Conservation (phyloP, 345 rosid species). For the Kandelia obovata region DNA sequence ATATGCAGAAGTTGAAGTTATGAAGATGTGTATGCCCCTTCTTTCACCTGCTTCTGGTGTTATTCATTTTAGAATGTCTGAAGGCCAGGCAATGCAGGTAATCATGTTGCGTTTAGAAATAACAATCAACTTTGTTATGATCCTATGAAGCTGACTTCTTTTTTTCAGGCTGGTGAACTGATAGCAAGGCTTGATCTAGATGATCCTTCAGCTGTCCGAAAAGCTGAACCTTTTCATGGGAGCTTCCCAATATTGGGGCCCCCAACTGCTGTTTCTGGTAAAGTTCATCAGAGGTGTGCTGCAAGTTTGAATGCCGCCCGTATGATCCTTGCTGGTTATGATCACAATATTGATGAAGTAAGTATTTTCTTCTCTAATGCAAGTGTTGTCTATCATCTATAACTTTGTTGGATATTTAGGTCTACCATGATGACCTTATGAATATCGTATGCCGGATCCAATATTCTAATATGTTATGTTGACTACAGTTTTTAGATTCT, state of each 20-base stretch:
- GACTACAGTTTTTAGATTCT: conserved; percentile 9
- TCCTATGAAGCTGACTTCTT: conserved; percentile 18
- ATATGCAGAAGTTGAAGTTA: conserved; percentile 99
- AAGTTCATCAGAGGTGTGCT: conserved; percentile 98
- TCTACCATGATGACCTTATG: neutral
- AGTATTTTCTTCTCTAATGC: conserved; percentile 21
- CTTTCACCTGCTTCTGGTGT: conserved; percentile 98
- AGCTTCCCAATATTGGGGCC: conserved; percentile 84
- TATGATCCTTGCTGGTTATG: conserved; percentile 98
- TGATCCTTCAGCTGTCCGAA: conserved; percentile 98
- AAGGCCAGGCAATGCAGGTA: conserved; percentile 99
- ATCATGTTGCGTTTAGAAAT: conserved; percentile 6
- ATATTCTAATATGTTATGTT: neutral
- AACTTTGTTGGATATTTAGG: neutral
- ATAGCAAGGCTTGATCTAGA: conserved; percentile 93
- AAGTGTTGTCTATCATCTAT: neutral
- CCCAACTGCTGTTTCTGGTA: conserved; percentile 92
- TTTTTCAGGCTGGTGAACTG: conserved; percentile 91
- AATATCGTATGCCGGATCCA: neutral
- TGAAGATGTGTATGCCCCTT: conserved; percentile 99
- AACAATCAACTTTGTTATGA: neutral
- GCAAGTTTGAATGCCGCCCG: conserved; percentile 89
- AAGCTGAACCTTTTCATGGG: conserved; percentile 95
- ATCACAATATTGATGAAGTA: conserved; percentile 88
- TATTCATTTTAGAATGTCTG: conserved; percentile 76